A percentile compares a stretch with the other conserved stretches of the same genome.
phyloP scores from a whole-genome alignment of 768 basidiomycete genomes.

The Lactifluus echinatus region DNA sequence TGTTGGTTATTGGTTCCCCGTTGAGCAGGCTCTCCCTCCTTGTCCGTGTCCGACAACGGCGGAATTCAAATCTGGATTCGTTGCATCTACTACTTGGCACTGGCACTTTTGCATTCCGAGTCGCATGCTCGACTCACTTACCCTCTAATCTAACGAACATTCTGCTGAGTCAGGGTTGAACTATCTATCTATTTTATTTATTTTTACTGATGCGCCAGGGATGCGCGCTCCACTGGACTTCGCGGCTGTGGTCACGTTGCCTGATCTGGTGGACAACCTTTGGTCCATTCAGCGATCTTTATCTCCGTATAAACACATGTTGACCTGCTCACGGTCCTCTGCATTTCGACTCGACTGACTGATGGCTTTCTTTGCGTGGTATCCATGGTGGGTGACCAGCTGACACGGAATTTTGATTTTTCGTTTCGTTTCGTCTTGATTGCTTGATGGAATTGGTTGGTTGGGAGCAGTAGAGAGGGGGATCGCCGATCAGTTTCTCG shows the following conservation, averaged over 20 bases:
- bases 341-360: not conserved
- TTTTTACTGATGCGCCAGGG: not conserved
- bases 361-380: not conserved
- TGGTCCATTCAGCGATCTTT: not conserved
- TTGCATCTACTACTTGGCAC: too few species aligned
- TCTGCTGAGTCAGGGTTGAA: too few species aligned
- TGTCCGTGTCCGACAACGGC: too few species aligned
- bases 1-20: too few species aligned
- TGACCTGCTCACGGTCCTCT: not conserved
- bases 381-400: not conserved
- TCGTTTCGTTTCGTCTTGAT: not conserved
- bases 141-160: too few species aligned
- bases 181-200: too few species aligned
- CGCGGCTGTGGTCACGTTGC: too few species aligned
- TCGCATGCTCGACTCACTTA: not conserved
- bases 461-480: not conserved
- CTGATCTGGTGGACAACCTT: not conserved
- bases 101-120: too few species aligned
- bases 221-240: too few species aligned
- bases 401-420: not conserved
- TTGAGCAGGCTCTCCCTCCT: too few species aligned
- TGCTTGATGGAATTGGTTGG: not conserved
- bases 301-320: not conserved
- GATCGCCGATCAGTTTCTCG: not conserved
- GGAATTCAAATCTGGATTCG: too few species aligned